phyloP scores from a whole-genome alignment of 345 rosid species.

The Excoecaria agallocha region DNA sequence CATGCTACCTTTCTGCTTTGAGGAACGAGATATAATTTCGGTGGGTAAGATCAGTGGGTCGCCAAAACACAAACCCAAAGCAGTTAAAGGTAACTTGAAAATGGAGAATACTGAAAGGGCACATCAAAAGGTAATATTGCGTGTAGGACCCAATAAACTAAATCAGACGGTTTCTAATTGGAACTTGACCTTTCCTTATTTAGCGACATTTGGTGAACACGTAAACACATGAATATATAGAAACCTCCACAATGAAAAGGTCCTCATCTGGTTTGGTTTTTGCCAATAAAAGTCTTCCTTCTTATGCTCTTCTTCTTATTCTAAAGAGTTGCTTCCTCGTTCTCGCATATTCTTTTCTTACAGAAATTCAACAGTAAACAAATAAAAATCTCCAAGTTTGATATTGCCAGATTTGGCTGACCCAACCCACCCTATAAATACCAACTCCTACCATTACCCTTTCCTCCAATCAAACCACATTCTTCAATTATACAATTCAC shows the following conservation, averaged over 20 bases:
- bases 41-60: constrained; percentile 6
- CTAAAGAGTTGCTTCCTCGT: background rate
- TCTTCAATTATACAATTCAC: background rate
- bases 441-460: background rate
- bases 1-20: background rate
- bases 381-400: background rate
- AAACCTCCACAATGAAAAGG: no score
- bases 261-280: background rate
- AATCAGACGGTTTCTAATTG: background rate
- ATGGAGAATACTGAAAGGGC: background rate
- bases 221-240: no score
- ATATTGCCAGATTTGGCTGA: no score
- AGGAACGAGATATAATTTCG: background rate
- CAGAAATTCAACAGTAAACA: background rate
- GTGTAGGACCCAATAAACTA: background rate
- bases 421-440: constrained; percentile 8
- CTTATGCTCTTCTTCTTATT: background rate
- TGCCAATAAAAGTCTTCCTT: background rate
- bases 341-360: background rate
- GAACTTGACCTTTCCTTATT: background rate
- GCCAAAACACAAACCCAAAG: background rate
- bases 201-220: no score
- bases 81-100: no score
- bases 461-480: constrained; percentile 2
- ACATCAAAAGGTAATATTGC: no score